Evolutionary conservation across 805 yeast species (phyloP).

Genomic region (Candida wancherniae): DNA sequence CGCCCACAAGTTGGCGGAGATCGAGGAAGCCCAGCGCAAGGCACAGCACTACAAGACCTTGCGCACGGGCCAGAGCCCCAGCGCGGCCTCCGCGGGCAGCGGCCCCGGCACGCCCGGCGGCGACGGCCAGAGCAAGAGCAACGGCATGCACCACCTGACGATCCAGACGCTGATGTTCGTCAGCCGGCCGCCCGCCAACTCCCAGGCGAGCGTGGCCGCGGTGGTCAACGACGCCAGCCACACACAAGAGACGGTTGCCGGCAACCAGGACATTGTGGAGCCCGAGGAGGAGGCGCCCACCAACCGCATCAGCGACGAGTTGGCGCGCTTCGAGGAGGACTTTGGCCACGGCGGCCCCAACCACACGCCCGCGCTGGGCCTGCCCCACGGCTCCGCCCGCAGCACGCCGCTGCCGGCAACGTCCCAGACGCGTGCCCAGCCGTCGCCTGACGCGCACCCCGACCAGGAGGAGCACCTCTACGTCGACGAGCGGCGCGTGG

Average conservation of each 20-base stretch:
- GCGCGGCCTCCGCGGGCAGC: constrained; percentile 4
- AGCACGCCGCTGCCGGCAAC: background rate
- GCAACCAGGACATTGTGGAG: constrained; percentile 12
- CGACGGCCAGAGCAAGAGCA: constrained; percentile 10
- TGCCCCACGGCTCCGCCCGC: background rate
- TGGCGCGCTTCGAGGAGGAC: constrained; percentile 15
- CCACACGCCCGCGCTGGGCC: background rate
- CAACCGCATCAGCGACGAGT: constrained; percentile 16
- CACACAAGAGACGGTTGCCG: constrained; percentile 1
- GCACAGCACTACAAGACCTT: constrained; percentile 10
- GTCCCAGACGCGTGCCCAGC: background rate
- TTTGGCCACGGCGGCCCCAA: constrained; percentile 7
- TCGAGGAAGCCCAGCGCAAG: constrained; percentile 35
- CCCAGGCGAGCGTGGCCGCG: constrained; percentile 9
- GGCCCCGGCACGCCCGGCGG: constrained; percentile 1
- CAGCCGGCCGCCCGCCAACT: constrained; percentile 13
- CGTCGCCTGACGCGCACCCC: background rate
- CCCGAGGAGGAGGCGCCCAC: constrained; percentile 12
- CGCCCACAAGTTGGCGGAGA: constrained; percentile 40
- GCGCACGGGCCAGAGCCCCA: constrained; percentile 7
- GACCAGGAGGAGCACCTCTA: constrained; percentile 31
- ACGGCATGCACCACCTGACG: constrained; percentile 18
- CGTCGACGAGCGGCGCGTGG: constrained; percentile 67
- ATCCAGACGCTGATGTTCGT: constrained; percentile 15
- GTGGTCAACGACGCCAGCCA: constrained; percentile 3